Conservation (phyloP, 306 rosid genomes). For the Ceratonia siliqua region DNA sequence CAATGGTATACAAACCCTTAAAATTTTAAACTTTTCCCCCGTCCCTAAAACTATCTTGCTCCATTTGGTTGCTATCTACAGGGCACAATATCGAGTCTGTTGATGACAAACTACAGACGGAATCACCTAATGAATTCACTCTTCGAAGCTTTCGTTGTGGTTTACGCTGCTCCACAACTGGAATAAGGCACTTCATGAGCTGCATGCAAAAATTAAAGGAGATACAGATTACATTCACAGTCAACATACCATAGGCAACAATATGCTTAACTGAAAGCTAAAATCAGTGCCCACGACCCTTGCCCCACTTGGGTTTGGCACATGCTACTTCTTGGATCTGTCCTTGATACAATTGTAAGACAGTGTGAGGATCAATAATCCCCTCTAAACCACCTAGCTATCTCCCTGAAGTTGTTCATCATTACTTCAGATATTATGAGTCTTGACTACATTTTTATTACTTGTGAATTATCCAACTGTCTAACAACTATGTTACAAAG, state of each 20-base stretch:
- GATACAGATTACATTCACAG: background rate
- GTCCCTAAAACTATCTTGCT: too few relatives aligned
- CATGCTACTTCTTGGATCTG: background rate
- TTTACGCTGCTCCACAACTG: constrained; percentile 51
- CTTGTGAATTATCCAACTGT: background rate
- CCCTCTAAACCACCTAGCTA: background rate
- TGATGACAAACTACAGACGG: constrained; percentile 8
- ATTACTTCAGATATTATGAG: background rate
- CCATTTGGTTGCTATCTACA: constrained; percentile 28
- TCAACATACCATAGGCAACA: background rate
- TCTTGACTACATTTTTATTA: too few relatives aligned
- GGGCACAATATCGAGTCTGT: constrained; percentile 3
- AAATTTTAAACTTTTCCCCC: background rate
- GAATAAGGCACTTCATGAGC: constrained; percentile 67
- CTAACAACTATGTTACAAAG: background rate
- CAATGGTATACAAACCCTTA: background rate
- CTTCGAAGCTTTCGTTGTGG: constrained; percentile 49
- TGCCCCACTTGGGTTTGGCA: background rate
- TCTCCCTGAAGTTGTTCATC: background rate
- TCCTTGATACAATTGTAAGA: background rate
- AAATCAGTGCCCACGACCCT: background rate
- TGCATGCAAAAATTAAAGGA: constrained; percentile 38
- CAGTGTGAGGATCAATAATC: background rate
- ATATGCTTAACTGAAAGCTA: background rate
- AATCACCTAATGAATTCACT: too few relatives aligned